Conservation (phyloP, 2,329 filamentous ascomycete genomes). For the Domatiomyces catenatus region DNA sequence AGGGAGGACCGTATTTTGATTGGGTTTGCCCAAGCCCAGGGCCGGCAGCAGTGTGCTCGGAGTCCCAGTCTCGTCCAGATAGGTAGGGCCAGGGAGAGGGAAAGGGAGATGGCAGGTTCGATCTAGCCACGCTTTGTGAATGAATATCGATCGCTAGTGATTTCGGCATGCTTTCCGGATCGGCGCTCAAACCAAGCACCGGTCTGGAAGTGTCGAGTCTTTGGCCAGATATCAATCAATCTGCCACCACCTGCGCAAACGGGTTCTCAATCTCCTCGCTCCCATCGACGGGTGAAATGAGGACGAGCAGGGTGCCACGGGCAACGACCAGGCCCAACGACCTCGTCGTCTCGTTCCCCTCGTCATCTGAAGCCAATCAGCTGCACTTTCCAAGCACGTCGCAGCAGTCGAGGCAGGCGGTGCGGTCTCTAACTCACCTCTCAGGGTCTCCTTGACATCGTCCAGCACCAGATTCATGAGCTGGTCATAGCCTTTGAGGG, state of each 20-base stretch:
- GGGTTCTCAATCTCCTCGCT: conserved; percentile 94
- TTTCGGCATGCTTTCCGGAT: neutral
- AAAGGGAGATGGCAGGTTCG: neutral
- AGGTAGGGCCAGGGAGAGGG: neutral
- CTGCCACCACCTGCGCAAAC: conserved; percentile 56
- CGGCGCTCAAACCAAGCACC: neutral
- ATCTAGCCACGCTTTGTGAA: neutral
- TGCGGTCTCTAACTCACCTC: conserved; percentile 45
- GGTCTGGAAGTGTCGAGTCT: neutral
- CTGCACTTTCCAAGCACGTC: neutral
- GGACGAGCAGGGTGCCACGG: conserved; percentile 77
- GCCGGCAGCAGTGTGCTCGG: neutral
- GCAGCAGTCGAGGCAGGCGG: too few species aligned
- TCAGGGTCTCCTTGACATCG: conserved; percentile 76
- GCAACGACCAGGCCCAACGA: conserved; percentile 77
- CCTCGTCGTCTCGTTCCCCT: conserved; percentile 72
- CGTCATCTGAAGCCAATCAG: conserved; percentile 51
- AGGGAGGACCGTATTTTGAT: neutral
- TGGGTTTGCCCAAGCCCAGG: neutral
- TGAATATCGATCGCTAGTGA: neutral
- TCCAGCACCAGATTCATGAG: conserved; percentile 97
- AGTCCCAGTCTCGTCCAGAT: neutral
- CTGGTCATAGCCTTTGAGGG: conserved; percentile 87
- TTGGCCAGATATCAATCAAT: conserved; percentile 26
- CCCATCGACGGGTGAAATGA: conserved; percentile 83